phyloP scores from a whole-genome alignment of 208 protist genomes.

The Blechomonas ayalai region DNA sequence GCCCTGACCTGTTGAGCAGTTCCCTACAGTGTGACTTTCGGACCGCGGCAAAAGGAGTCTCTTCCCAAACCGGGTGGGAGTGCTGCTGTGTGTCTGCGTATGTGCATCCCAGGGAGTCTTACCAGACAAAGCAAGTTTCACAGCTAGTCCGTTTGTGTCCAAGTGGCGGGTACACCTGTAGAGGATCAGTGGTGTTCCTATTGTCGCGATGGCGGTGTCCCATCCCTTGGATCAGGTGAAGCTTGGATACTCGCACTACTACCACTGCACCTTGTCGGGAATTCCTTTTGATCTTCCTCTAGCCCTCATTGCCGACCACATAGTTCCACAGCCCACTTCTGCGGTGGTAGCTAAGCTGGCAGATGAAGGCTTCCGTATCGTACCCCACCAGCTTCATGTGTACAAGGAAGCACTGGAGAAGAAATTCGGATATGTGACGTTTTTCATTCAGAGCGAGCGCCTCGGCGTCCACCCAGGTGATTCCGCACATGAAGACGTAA shows the following conservation, averaged over 20 bases:
- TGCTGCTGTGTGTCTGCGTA: no score
- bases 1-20: no score
- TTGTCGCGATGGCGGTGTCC: no score
- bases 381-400: constrained; percentile 65
- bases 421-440: constrained; percentile 77
- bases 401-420: constrained; percentile 67
- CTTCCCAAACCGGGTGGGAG: no score
- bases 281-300: constrained; percentile 36
- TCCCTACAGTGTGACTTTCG: no score
- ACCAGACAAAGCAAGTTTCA: no score
- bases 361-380: constrained; percentile 22
- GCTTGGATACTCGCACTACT: constrained; percentile 40
- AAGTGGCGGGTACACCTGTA: no score
- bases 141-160: no score
- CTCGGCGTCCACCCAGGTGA: constrained; percentile 4
- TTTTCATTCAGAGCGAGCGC: constrained; percentile 29
- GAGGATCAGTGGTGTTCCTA: no score
- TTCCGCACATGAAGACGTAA: constrained; percentile 27
- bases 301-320: constrained; percentile 22
- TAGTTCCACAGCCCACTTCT: constrained; percentile 30
- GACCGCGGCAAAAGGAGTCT: no score
- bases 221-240: constrained; percentile 20
- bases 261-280: constrained; percentile 47
- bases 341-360: constrained; percentile 24
- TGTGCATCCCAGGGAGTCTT: no score